Conservation (phyloP, 1,284 basidiomycete species). For the Leccinum griseonigrum region DNA sequence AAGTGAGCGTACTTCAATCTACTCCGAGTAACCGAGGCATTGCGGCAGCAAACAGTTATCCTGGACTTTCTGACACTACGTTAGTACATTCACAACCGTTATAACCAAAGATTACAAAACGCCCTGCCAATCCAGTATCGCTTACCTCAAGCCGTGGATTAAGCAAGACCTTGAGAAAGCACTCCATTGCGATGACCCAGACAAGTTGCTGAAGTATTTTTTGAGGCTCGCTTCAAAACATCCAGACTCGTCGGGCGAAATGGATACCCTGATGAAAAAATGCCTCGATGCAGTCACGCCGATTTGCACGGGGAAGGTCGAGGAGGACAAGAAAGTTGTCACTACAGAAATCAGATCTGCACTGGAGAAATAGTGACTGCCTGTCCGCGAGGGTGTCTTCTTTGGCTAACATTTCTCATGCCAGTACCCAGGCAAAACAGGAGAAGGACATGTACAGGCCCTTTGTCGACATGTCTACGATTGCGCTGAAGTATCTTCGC, state of each 20-base stretch:
- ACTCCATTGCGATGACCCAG: background rate
- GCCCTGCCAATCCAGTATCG: background rate
- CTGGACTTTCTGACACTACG: background rate
- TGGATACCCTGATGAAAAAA: background rate
- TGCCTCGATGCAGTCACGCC: background rate
- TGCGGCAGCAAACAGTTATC: background rate
- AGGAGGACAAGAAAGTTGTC: background rate
- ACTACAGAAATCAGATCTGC: background rate
- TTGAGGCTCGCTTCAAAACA: background rate
- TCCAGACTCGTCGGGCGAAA: background rate
- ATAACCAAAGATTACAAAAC: background rate
- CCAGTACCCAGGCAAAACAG: background rate
- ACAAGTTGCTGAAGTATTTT: background rate
- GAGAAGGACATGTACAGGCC: background rate
- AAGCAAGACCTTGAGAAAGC: background rate
- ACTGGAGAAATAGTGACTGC: background rate
- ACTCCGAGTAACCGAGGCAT: background rate
- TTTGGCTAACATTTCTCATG: background rate
- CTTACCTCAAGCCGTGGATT: background rate
- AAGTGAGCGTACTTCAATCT: background rate
- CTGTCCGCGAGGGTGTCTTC: background rate
- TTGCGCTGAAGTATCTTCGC: background rate
- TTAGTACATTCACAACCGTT: background rate
- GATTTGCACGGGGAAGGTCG: background rate
- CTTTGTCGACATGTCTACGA: background rate